Conservation (phyloP, 257 asterid genomes). For the Solanum megistacrolobum region DNA sequence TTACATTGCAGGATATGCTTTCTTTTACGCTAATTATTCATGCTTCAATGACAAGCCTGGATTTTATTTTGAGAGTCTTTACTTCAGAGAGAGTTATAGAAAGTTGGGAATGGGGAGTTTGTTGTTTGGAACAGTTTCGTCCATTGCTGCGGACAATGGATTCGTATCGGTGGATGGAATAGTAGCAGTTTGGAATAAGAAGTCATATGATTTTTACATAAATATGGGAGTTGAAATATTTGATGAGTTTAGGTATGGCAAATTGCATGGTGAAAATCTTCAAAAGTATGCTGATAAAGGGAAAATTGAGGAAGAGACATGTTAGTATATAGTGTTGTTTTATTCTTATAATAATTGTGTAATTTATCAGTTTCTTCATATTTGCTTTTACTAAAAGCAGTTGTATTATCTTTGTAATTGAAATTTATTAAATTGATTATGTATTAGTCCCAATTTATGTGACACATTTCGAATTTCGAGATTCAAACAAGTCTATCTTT, state of each 20-base stretch:
- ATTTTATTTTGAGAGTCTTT: neutral
- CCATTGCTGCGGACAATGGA: neutral
- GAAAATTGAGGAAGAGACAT: too few species aligned
- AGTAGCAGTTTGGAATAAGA: neutral
- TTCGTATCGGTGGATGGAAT: neutral
- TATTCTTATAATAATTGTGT: too few species aligned
- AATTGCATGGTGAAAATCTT: neutral
- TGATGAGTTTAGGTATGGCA: neutral
- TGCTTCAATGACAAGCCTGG: neutral
- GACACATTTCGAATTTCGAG: too few species aligned
- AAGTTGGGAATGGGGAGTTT: neutral
- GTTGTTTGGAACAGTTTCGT: neutral
- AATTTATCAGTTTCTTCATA: neutral
- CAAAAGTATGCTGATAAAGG: neutral
- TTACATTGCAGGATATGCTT: neutral
- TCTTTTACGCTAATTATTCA: neutral
- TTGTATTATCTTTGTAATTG: neutral
- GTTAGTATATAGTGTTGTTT: too few species aligned
- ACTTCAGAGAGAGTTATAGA: neutral
- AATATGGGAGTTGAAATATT: neutral
- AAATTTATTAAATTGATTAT: neutral
- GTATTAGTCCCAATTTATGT: too few species aligned
- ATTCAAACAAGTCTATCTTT: too few species aligned
- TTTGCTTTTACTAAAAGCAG: neutral
- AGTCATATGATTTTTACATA: neutral